Evolutionary conservation across 1,284 basidiomycete species (phyloP), one percentile per base, ranked within the genome.

Genomic region (Puccinia polysora): DNA sequence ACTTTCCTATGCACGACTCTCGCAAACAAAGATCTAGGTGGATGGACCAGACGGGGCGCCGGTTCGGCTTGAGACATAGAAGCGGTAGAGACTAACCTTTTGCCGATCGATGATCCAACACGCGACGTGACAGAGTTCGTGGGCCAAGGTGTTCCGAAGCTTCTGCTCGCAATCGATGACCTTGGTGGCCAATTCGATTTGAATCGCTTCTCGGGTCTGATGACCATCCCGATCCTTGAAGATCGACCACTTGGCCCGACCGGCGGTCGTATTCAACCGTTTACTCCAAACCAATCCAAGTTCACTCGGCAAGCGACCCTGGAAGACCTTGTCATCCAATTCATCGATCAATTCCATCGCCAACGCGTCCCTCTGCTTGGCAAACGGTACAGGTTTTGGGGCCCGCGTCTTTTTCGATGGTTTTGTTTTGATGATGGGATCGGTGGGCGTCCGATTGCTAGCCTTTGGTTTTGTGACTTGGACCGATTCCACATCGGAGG

Each of bases 71-170:
- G n/a, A n/a, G n/a, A n/a, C n/a, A n/a, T n/a, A n/a, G n/a, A n/a
- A n/a, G n/a, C n/a, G n/a, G n/a, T n/a, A n/a, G n/a, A n/a, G n/a
- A n/a, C 83, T 73, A 20, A 88, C 88, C 63, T 85, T 83, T 28
- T 85, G 83, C 10, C 83, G 80, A 76, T 88, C 84, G 65, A 91
- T 87, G 36, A 88, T 81, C 90, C 90, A 92, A 70, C 85, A 86
- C 4, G 89, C 89, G 32, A 92, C 80, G 79, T 91, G 90, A 75
- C 90, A 92, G 86, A 92, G 89, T 79, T 92, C 90, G 76, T 92
- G 90, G 32, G 88, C 85, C 2, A 92, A 80, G 0, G 90, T 92
- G 77, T 89, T 86, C 23, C 86, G 82, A 47, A 92, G 86, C 28
- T 89, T 85, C 69, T 88, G 88, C 74, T 87, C 85, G 63, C 83